phyloP scores from a whole-genome alignment of 2,329 filamentous ascomycete species.

The Malbranchea cinnamomea region DNA sequence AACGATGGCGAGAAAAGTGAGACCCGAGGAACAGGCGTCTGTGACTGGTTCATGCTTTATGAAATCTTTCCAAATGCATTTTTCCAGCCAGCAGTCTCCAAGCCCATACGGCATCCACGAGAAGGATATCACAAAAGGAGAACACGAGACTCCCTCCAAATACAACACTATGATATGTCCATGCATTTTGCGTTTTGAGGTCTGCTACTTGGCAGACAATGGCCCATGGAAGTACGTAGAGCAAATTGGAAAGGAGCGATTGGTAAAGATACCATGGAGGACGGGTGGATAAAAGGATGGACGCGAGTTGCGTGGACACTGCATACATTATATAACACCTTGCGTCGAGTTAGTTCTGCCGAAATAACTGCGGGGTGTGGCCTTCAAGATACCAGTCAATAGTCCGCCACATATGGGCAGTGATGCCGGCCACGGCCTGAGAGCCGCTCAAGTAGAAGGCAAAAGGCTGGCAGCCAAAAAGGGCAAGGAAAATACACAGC shows the following conservation, averaged over 20 bases:
- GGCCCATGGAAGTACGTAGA: slow-evolving; percentile 58
- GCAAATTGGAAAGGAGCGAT: slow-evolving; percentile 48
- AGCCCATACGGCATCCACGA: slow-evolving; percentile 38
- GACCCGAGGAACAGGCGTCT: too few relatives aligned
- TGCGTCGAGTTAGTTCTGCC: slow-evolving; percentile 9
- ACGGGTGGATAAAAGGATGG: slow-evolving; percentile 47
- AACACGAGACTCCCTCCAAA: slow-evolving; percentile 57
- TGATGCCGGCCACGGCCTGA: slow-evolving; percentile 42
- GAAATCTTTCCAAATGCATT: slow-evolving; percentile 14
- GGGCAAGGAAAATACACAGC: slow-evolving; percentile 46
- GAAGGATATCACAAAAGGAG: slow-evolving; percentile 43
- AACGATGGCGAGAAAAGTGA: too few relatives aligned
- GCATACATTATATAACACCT: slow-evolving; percentile 58
- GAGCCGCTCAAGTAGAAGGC: slow-evolving; percentile 47
- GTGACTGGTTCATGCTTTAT: slow-evolving; percentile 1
- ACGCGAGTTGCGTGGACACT: slow-evolving; percentile 48
- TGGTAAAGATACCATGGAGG: slow-evolving; percentile 56
- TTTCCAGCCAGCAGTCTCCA: slow-evolving; percentile 35
- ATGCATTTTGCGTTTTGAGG: slow-evolving; percentile 41
- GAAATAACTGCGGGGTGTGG: slow-evolving; percentile 7
- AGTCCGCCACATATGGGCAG: slow-evolving; percentile 49
- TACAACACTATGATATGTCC: slow-evolving; percentile 51
- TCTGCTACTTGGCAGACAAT: slow-evolving; percentile 38
- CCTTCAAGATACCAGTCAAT: slow-evolving; percentile 34
- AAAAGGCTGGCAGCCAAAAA: slow-evolving; percentile 44